Percentiles rank a stretch among this genome's conserved stretches.
These are phyloP conservation scores for Penicillium freii DNA, from an alignment of 2,329 filamentous ascomycete genomes.

Conservation along the genomic window DNA sequence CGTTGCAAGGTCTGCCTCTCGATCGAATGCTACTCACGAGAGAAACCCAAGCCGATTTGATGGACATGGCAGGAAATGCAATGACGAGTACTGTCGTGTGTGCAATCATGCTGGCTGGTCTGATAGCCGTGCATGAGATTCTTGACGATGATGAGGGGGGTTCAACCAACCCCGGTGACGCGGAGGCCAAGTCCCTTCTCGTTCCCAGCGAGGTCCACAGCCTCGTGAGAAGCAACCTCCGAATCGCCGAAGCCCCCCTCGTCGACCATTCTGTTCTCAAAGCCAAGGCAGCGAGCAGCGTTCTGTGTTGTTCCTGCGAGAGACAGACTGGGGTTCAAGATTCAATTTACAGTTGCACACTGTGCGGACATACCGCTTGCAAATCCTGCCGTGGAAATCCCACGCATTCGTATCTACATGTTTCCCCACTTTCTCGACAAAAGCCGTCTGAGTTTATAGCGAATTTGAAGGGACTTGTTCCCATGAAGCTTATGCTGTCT, in stretches of 20 bases:
- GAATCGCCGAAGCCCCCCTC: conserved; percentile 1
- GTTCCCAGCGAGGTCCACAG: conserved; percentile 11
- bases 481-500: conserved; percentile 41
- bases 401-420: conserved; percentile 44
- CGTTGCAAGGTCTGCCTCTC: conserved; percentile 67
- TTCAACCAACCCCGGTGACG: neutral
- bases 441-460: conserved; percentile 47
- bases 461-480: conserved; percentile 43
- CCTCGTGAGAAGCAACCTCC: conserved; percentile 17
- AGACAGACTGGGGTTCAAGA: conserved; percentile 42
- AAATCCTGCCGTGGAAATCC: conserved; percentile 56
- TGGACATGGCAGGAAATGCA: conserved; percentile 74
- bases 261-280: conserved; percentile 22
- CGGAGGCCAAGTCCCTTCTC: conserved; percentile 9
- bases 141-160: conserved; percentile 24
- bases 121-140: conserved; percentile 47
- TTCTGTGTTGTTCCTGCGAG: conserved; percentile 59
- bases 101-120: conserved; percentile 57
- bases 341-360: conserved; percentile 48
- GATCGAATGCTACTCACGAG: conserved; percentile 62
- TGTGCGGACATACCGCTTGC: conserved; percentile 58
- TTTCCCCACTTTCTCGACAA: conserved; percentile 29
- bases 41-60: conserved; percentile 61
- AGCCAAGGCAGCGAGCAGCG: conserved; percentile 33
- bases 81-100: conserved; percentile 75